Evolutionary conservation across 805 yeast genomes (phyloP), one percentile per base, ranked within the genome.

Genomic region (Saturnispora sanitii): DNA sequence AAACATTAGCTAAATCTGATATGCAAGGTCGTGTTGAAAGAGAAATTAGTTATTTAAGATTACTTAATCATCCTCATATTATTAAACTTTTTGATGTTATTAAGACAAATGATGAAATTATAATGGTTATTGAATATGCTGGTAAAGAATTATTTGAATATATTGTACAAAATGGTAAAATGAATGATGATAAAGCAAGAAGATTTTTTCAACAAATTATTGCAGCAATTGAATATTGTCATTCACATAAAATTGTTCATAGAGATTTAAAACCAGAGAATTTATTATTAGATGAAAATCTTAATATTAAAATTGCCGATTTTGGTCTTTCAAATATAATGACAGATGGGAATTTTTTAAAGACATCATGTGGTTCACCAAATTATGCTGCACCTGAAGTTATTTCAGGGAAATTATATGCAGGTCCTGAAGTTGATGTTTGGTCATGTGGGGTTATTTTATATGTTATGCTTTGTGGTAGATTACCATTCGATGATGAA

Each of bases 351-450:
- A 88, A 88, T 60, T 88, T 88, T 58, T 69, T 88, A 55, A 90
- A 88, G 57, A 88, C 97, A 2, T 78, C 88, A 51, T 90, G 97
- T 65, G 97, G 97, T 4, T 82, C 94, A 6, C 97, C 97, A 42
- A 90, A 90, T 57, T 88, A 88, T 60, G 96, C 97, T 5, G 96
- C 97, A 0, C 97, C 97, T 1, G 97, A 88, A 62, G 96, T 88
- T 22, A 88, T 88, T 43, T 77, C 88, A 46, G 96, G 96, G 27
- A 86, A 90, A 58, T 69, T 90, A 40, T 90, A 88, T 53, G 97
- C 96, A 2, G 97, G 97, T 8, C 96, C 97, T 3, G 96, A 90
- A 62, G 96, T 90, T 36, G 97, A 88, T 60, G 96, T 88, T 41
- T 88, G 97, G 97, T 82, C 94, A 0, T 83, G 95, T 56, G 97